Base-by-base conservation (phyloP, 2,329 filamentous ascomycete species). In the Xylariaceae sp. region DNA sequence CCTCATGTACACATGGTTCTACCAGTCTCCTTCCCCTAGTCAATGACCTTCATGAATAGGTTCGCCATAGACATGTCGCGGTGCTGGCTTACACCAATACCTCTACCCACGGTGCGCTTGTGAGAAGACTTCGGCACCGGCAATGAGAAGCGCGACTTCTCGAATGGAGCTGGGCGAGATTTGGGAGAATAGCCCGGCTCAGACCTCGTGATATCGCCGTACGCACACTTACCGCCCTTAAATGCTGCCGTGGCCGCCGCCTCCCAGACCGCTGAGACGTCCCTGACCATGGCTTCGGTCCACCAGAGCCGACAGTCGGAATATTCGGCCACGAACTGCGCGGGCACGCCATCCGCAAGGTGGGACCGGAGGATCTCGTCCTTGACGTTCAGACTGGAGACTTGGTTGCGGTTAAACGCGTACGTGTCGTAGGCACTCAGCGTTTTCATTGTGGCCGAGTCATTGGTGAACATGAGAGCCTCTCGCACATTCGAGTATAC, bases 231-330 rank as follows among this genome's bases (percentile, higher is more conserved):
- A 2, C 71, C 76, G 5, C 74, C 75, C 59, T 74, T 72, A 62
- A 77, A 78, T 1, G 74, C 75, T 1, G 74, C 71, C 35, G 71
- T 64, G 0, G 76, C 76, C 1, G 75, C 73, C 4, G 75, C 73
- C 67, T 77, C 77, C 80, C 80, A 82, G 17, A 78, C 69, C 45
- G 75, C 76, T 8, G 72, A 73, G 51, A 79, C 73, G 61, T 81
- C 77, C 7, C 69, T 73, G 51, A 79, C 65, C 76, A 81, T 82
- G n/a, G 71, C 73, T 39, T 73, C 72, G 2, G 79, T 81, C 72
- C 78, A 82, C 70, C 76, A 81, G 30, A 82, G 75, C 13, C 80
- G 73, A 67, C 80, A 82, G 66, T 81, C 79, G 1, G 76, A 72
- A 23, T 76, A 70, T 68, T 82, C 77, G 51, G 74, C 75, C 1